Percentiles rank a stretch among this genome's conserved stretches.
These are phyloP conservation scores for Excoecaria agallocha DNA, from an alignment of 345 rosid species.

Conservation along the genomic window DNA sequence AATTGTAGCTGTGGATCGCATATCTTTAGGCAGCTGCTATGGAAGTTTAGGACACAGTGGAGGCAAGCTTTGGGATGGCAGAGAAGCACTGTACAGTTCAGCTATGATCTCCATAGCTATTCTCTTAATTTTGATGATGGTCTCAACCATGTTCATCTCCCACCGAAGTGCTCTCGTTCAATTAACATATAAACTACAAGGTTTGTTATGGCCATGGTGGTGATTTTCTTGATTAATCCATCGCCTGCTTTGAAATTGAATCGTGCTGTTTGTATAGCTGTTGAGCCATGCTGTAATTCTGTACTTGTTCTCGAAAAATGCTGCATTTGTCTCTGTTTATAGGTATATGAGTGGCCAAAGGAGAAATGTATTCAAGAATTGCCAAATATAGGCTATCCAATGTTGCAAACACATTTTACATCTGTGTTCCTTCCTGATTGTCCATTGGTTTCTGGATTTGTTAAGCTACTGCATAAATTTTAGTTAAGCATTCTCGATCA, in stretches of 20 bases:
- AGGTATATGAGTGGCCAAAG: not conserved
- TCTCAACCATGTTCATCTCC: not conserved
- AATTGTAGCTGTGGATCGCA: constrained; percentile 13
- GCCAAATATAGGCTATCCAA: too few relatives aligned
- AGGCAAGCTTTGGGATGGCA: constrained; percentile 27
- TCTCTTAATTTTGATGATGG: constrained; percentile 38
- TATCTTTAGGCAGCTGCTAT: constrained; percentile 17
- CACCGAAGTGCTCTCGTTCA: not conserved
- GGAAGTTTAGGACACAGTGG: constrained; percentile 28
- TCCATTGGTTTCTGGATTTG: too few relatives aligned
- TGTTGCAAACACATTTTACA: too few relatives aligned
- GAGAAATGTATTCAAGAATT: not conserved
- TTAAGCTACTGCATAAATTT: too few relatives aligned
- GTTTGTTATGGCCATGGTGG: not conserved
- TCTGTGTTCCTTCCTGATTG: too few relatives aligned
- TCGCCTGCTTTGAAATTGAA: not conserved
- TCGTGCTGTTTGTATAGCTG: not conserved
- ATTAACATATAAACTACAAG: not conserved
- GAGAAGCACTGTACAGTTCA: constrained; percentile 19
- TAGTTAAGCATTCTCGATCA: too few relatives aligned
- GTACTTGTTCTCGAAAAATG: not conserved
- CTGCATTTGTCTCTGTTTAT: not conserved
- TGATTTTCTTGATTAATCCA: not conserved
- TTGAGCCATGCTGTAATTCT: not conserved
- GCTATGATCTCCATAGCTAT: constrained; percentile 38